Conservation (phyloP, 108 stramenopile species). For the Conticribra guillardii region DNA sequence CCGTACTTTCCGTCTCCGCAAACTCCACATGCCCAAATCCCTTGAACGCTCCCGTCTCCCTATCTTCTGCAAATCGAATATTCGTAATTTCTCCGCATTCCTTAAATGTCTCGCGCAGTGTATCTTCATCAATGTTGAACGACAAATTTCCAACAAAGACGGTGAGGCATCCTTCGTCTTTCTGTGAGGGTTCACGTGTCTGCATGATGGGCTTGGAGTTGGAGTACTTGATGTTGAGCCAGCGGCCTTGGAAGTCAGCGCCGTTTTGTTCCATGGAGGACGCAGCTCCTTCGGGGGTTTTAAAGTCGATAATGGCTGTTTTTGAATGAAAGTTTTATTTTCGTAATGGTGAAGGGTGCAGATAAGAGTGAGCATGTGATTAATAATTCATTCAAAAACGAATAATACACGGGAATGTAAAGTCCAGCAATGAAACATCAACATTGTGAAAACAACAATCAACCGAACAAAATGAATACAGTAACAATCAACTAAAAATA, state of each 20-base stretch:
- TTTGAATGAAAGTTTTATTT: no score
- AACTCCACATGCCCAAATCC: constrained; percentile 98
- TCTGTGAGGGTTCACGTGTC: constrained; percentile 62
- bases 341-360: background rate
- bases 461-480: no score
- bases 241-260: constrained; percentile 88
- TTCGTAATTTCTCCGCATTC: constrained; percentile 89
- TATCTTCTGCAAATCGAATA: constrained; percentile 94
- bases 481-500: no score
- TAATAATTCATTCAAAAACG: no score
- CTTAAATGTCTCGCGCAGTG: constrained; percentile 81
- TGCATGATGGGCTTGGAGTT: constrained; percentile 62
- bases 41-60: constrained; percentile 97
- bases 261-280: constrained; percentile 89
- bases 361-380: background rate
- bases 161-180: constrained; percentile 88
- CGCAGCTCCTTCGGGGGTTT: constrained; percentile 56
- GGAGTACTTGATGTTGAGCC: constrained; percentile 89
- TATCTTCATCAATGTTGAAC: constrained; percentile 95
- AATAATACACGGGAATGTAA: no score
- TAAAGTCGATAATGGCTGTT: constrained; percentile 89
- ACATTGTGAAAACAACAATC: no score
- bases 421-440: no score
- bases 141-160: constrained; percentile 97
- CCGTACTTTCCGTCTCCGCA: constrained; percentile 82